phyloP scores from a whole-genome alignment of 1,284 basidiomycete species.

The Earliella scabrosa region DNA sequence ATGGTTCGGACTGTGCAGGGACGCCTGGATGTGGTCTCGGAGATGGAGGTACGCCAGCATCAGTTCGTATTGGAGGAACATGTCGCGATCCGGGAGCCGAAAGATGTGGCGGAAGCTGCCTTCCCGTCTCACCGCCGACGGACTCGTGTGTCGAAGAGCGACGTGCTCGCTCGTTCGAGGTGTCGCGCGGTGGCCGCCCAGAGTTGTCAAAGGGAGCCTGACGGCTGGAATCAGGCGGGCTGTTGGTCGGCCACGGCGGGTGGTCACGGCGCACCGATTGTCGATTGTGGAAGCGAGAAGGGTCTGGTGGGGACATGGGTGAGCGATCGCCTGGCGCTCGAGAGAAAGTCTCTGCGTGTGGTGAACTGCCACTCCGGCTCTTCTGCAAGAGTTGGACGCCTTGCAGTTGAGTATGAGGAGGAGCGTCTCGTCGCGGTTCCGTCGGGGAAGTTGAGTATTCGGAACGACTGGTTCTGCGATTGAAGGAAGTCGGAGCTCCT shows the following conservation, averaged over 20 bases:
- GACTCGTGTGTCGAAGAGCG: conserved; percentile 26
- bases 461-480: conserved; percentile 49
- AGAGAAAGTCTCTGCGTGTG: conserved; percentile 22
- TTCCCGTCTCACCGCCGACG: conserved; percentile 28
- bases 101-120: conserved; percentile 41
- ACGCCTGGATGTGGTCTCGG: neutral
- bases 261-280: conserved; percentile 23
- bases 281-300: conserved; percentile 28
- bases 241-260: conserved; percentile 11
- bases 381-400: conserved; percentile 58
- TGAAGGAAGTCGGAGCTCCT: conserved; percentile 36
- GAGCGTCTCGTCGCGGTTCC: conserved; percentile 52
- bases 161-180: conserved; percentile 27
- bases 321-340: conserved; percentile 27
- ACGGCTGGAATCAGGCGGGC: conserved; percentile 9
- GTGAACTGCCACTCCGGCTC: conserved; percentile 12
- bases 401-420: conserved; percentile 45
- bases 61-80: conserved; percentile 9
- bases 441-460: conserved; percentile 46
- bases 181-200: conserved; percentile 25
- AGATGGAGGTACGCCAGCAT: neutral
- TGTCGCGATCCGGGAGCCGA: conserved; percentile 14
- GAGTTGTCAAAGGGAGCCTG: conserved; percentile 3
- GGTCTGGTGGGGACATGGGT: conserved; percentile 20
- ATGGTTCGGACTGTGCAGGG: conserved; percentile 8